Base-by-base conservation (phyloP, 495 filamentous ascomycete species). In the Penicillium turbatum region DNA sequence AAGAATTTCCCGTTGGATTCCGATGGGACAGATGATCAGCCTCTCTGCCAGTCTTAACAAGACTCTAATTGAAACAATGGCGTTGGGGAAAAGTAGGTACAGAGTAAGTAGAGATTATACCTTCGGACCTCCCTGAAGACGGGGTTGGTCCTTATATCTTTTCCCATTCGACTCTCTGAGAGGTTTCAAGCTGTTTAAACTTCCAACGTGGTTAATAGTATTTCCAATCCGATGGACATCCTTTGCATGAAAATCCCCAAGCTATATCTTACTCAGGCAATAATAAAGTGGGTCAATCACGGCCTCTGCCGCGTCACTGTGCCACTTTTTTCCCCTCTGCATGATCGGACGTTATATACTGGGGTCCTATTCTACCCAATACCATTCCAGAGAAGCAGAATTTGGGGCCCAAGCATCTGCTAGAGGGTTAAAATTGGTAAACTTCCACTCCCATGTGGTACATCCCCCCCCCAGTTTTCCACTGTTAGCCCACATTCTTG, bases 271-370 rank as follows among this genome's bases (percentile, higher is more conserved):
- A 41, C 38, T 42, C 38, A 11, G 48, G 48, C 17, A 51, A 41
- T 41, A 41, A 51, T 51, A 34, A 51, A 51, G 48, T 51, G 48
- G 48, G 48, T 51, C 48, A 4, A 15, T 29, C 40, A 42, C 38
- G 48, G 48, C 27, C 27, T 50, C 36, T 40, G 12, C 48, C 48
- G 48, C 19, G 2, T 4, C 21, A 24, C 21, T 24, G 21, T 4
- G 17, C 17, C 17, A 26, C n/a, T 17, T 21, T 31, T 41, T 41
- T 24, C 24, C 34, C 36, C 16, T 31, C 26, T 15, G 21, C 21
- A 24, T 24, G 21, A 24, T 24, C 21, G 21, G 21, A 24, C 2
- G 21, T 24, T 24, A 24, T 24, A 24, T 24, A 2, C 21, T 24
- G 2, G 21, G 21, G 21, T 4, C 2, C 21, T 24, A 2, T 10